Evolutionary conservation across 768 basidiomycete genomes (phyloP), one percentile per base, ranked within the genome.

Genomic region (Suillus clintonianus): DNA sequence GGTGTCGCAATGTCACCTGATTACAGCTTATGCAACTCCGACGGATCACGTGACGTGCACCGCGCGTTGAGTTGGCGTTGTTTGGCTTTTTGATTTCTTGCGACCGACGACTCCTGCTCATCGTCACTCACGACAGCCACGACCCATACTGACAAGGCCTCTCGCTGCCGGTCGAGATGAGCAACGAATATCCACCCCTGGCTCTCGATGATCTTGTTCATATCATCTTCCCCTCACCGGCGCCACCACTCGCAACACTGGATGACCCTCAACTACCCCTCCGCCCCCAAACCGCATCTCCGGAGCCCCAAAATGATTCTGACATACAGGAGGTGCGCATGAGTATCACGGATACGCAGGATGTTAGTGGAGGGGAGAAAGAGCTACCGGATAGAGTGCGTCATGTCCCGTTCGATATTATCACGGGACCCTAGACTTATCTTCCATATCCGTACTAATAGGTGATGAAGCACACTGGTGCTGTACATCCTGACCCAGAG

Each of bases 301-400:
- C 77, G 42, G 78, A 78, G 64, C 76, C 75, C 22, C 68, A 85
- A n/a, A 81, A 79, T 32, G 77, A 81, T 53, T 71, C 74, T 14
- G 85, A 89, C 71, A 74, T 87, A 42, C 69, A 77, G 9, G 68
- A 72, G 37, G 86, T 90, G 72, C 82, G 84, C 45, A 74, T 70
- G 27, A 80, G 80, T 54, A 77, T 85, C 11, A 67, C 74, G 3
- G 79, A 86, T 64, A 78, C 88, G 72, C 80, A 41, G 79, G 1
- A 67, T 79, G 14, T 54, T 69, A 65, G 67, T 53, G 42, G 69
- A 48, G 74, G 79, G 59, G 86, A 88, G 74, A 81, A 74, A 55
- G 89, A 89, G 71, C 77, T 85, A 13, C 70, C 76, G 1, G 80
- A 85, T 59, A 88, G 89, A 85, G 89, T 89, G 69, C 59, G 82